phyloP scores from a whole-genome alignment of 768 basidiomycete species.

The Filobasidium floriforme region DNA sequence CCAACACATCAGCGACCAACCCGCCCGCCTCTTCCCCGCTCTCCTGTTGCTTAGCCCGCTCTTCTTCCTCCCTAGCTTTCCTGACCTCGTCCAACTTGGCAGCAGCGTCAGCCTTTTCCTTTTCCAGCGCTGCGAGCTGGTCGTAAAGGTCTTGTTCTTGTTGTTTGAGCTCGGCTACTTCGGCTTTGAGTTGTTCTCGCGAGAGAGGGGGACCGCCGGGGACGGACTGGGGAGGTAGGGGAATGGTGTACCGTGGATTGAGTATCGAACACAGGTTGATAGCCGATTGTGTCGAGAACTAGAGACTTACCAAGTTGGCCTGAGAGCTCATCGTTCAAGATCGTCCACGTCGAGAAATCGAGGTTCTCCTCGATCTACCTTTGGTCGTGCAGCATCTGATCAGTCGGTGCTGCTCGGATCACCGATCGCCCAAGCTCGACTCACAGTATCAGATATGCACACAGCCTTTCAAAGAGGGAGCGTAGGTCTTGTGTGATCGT shows the following conservation, averaged over 20 bases:
- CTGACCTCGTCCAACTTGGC: neutral
- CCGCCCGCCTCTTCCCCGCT: neutral
- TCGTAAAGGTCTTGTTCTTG: neutral
- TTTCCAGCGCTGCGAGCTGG: neutral
- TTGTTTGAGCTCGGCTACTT: neutral
- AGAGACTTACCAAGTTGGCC: no score
- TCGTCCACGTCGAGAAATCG: no score
- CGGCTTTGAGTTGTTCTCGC: constrained; percentile 11
- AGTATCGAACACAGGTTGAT: neutral
- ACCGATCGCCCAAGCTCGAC: no score
- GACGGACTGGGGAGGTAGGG: neutral
- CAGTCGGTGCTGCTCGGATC: no score
- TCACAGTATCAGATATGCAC: no score
- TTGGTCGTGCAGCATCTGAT: no score
- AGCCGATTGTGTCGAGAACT: no score
- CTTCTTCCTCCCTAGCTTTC: constrained; percentile 5
- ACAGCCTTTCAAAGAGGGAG: no score
- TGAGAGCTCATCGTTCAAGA: no score
- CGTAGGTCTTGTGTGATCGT: no score
- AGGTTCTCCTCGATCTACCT: no score
- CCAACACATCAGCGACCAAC: constrained; percentile 1
- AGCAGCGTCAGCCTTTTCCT: constrained; percentile 1
- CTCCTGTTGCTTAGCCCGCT: neutral
- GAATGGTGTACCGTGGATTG: neutral
- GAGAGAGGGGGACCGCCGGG: neutral